Evolutionary conservation across 495 filamentous ascomycete genomes (phyloP), one percentile per base, ranked within the genome.

Genomic region (Beverwykella pulmonaria): DNA sequence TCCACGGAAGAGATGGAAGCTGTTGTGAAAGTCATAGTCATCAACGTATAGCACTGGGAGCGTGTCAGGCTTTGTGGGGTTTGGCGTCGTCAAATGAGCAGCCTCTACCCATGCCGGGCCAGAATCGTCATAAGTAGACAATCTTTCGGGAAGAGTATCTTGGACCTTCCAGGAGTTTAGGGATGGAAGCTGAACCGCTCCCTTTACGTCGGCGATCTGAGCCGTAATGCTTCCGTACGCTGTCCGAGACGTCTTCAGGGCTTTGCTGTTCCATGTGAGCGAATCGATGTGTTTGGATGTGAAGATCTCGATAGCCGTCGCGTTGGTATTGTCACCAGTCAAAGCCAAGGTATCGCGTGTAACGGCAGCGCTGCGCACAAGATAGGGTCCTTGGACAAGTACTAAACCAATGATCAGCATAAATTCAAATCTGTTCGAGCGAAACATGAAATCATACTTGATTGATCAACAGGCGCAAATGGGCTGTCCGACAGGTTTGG

Each of bases 401-500:
- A 76, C 56, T 65, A 23, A 1, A 26, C 22, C 1, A 10, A 50
- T 1, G 8, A 27, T 63, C 23, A 63, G 47, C 50, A 20, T 27
- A 4, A 34, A 34, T 54, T 8, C 22, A 48, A 41, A 57, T 12
- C 9, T 15, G 39, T 23, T 55, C 15, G 26, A 19, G 19, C n/a
- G n/a, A n/a, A n/a, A n/a, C n/a, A 30, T 34, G 12, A 30, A 29
- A n/a, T 14, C 5, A 39, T 55, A 63, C 61, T 23, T 8, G 59
- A 68, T 22, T 68, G 17, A 39, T 68, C 54, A 7, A 65, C 65
- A 2, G 69, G 65, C 1, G 80, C 80, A 29, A 77, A 71, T 22
- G 85, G 85, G 67, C 84, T 75, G 53, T 78, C 76, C 0, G 79
- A 82, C 44, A 84, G 72, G 14, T 83, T 77, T 27, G 85, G 84